phyloP scores from a whole-genome alignment of 2,329 filamentous ascomycete genomes.

The Blastomyces percursus region DNA sequence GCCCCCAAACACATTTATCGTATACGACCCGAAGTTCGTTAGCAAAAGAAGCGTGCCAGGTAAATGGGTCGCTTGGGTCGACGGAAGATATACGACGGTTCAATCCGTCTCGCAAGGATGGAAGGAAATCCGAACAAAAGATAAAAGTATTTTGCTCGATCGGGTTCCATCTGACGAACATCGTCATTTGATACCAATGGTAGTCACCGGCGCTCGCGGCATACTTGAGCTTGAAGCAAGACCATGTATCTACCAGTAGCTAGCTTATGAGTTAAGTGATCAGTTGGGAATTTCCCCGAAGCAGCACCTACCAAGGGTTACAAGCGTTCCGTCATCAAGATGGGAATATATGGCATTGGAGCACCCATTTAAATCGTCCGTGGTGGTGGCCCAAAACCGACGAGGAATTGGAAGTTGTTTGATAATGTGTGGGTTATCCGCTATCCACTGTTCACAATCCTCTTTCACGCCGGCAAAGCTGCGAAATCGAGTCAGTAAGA shows the following conservation, averaged over 20 bases:
- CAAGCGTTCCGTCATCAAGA: neutral
- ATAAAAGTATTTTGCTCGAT: constrained; percentile 9
- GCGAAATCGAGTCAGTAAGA: neutral
- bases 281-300: neutral
- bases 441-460: neutral
- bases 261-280: neutral
- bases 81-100: neutral
- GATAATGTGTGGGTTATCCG: neutral
- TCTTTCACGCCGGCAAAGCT: neutral
- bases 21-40: constrained; percentile 17
- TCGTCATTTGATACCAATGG: constrained; percentile 15
- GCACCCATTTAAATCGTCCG: constrained; percentile 1
- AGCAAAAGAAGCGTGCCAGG: constrained; percentile 20
- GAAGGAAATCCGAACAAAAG: constrained; percentile 12
- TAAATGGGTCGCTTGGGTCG: constrained; percentile 12
- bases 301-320: neutral
- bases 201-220: constrained; percentile 7
- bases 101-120: constrained; percentile 4
- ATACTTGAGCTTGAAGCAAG: constrained; percentile 19
- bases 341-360: neutral
- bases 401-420: neutral
- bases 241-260: constrained; percentile 17
- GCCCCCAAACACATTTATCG: constrained; percentile 21
- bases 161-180: constrained; percentile 17
- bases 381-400: neutral